A percentile compares a stretch with the other conserved stretches of the same genome.
Evolutionary conservation across 257 asterid species (phyloP).

Genomic region (Lycium barbarum): DNA sequence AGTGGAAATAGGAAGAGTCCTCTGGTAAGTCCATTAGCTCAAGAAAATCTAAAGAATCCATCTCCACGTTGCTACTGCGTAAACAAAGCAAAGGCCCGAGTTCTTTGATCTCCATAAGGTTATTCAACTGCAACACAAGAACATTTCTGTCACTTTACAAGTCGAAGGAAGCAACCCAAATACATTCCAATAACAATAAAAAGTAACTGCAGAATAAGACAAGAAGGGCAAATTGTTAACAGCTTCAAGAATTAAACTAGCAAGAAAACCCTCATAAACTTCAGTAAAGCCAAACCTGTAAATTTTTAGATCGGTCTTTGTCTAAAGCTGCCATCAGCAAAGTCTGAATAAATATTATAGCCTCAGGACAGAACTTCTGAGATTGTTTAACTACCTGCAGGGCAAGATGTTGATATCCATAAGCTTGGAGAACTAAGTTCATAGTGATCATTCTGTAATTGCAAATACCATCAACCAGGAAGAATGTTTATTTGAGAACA

Average conservation of each 20-base stretch:
- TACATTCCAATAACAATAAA: neutral
- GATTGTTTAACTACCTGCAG: constrained; percentile 74
- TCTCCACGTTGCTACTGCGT: constrained; percentile 53
- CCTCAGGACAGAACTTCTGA: constrained; percentile 82
- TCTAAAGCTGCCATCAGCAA: constrained; percentile 73
- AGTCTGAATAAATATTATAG: constrained; percentile 70
- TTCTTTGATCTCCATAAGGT: constrained; percentile 78
- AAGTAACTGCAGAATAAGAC: neutral
- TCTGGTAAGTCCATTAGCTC: constrained; percentile 71
- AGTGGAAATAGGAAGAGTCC: constrained; percentile 73
- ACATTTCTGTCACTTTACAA: neutral
- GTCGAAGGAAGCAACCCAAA: neutral
- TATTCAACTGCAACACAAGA: constrained; percentile 61
- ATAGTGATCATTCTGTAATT: constrained; percentile 8
- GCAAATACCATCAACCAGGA: neutral
- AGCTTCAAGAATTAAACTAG: neutral
- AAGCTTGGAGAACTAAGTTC: constrained; percentile 2
- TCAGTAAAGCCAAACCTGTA: constrained; percentile 63
- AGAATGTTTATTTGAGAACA: neutral
- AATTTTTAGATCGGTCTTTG: constrained; percentile 45
- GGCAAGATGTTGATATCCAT: neutral
- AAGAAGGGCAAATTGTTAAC: neutral
- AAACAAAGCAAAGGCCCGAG: constrained; percentile 66
- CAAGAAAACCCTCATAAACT: neutral
- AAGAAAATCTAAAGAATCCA: constrained; percentile 64